These are phyloP conservation scores for Zygosaccharomyces sapae DNA, from an alignment of 1,139 yeast genomes.

Conservation along the genomic window DNA sequence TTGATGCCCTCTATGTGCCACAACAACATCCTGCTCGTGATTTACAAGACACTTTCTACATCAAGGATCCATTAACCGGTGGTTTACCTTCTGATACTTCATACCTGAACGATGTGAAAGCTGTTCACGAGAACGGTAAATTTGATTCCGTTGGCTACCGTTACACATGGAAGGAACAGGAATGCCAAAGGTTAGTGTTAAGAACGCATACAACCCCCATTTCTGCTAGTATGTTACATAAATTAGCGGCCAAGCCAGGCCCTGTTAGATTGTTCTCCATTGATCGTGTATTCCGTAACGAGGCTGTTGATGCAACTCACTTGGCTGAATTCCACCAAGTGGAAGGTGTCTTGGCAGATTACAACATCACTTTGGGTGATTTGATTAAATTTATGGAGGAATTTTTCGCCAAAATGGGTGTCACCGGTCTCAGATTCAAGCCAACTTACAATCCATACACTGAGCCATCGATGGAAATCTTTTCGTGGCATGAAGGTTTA, in stretches of 20 bases:
- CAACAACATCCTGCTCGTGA: constrained; percentile 99
- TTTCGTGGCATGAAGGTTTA: constrained; percentile 92
- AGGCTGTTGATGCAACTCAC: constrained; percentile 99
- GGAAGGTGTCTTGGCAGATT: constrained; percentile 98
- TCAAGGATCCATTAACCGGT: constrained; percentile 84
- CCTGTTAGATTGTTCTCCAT: constrained; percentile 92
- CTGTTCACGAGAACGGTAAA: constrained; percentile 85
- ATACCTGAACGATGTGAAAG: constrained; percentile 72
- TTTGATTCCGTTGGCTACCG: constrained; percentile 96
- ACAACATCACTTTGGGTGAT: constrained; percentile 90
- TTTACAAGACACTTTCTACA: constrained; percentile 94
- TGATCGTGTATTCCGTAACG: constrained; percentile 98
- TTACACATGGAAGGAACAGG: constrained; percentile 93
- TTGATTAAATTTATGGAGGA: constrained; percentile 97
- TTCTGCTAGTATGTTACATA: constrained; percentile 80
- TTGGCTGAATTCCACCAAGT: constrained; percentile 99
- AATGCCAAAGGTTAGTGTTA: constrained; percentile 83
- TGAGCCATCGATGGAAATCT: constrained; percentile 96
- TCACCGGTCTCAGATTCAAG: constrained; percentile 87
- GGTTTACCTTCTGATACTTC: constrained; percentile 73
- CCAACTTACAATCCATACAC: constrained; percentile 99
- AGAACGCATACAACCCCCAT: constrained; percentile 98
- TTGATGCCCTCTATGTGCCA: constrained; percentile 92
- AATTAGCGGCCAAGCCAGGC: constrained; percentile 83
- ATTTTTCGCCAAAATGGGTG: constrained; percentile 97